Percentiles rank a stretch among this genome's conserved stretches.
phyloP scores from a whole-genome alignment of 2,329 filamentous ascomycete genomes.

The Aspergillus sp. region DNA sequence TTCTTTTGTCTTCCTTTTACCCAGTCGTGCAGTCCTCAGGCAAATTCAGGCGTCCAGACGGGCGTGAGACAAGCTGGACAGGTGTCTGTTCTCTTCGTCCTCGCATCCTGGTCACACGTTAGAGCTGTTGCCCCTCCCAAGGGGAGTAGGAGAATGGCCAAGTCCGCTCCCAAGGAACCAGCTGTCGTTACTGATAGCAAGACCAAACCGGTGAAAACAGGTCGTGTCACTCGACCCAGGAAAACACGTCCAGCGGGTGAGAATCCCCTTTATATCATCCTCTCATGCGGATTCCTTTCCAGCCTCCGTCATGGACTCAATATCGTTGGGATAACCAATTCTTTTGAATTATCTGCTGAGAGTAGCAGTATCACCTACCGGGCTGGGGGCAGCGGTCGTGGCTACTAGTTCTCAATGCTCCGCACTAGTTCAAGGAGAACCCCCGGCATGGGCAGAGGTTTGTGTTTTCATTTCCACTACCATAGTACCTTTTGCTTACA shows the following conservation, averaged over 20 bases:
- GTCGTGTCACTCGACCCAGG: neutral
- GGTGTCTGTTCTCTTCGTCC: too few relatives aligned
- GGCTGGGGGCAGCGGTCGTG: neutral
- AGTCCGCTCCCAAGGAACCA: neutral
- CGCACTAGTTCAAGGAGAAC: conserved; percentile 23
- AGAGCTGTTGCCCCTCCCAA: too few relatives aligned
- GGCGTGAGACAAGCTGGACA: too few relatives aligned
- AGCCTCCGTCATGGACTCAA: too few relatives aligned
- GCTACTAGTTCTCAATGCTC: neutral
- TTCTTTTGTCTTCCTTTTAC: too few relatives aligned
- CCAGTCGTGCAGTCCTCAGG: too few relatives aligned
- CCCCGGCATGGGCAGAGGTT: conserved; percentile 53
- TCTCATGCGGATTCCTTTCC: too few relatives aligned
- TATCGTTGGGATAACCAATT: neutral
- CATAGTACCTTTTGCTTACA: conserved; percentile 1
- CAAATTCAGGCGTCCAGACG: too few relatives aligned
- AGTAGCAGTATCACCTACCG: neutral
- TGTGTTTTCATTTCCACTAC: neutral
- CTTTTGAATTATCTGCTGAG: neutral
- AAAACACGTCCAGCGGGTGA: neutral
- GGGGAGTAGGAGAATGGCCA: neutral
- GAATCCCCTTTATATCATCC: neutral
- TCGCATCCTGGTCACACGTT: too few relatives aligned
- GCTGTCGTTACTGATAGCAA: too few relatives aligned
- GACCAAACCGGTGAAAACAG: neutral